Evolutionary conservation across 805 yeast genomes (phyloP).

Genomic region (Starmerella floricola): DNA sequence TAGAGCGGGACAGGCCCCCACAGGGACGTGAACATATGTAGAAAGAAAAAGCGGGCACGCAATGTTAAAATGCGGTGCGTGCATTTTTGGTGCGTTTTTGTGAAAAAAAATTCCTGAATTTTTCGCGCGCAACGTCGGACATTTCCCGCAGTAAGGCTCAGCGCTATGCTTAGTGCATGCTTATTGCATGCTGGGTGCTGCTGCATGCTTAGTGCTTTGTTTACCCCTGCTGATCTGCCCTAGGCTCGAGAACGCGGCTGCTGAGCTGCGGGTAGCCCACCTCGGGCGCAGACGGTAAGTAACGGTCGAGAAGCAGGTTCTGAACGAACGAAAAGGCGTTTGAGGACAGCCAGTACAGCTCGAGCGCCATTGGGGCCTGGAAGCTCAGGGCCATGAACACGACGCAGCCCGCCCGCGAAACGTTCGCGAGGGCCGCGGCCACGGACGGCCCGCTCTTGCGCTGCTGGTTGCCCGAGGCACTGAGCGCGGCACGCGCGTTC

Average conservation of each 20-base stretch:
- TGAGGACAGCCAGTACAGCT: slow-evolving; percentile 84
- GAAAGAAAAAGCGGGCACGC: no score
- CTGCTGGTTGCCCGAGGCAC: slow-evolving; percentile 16
- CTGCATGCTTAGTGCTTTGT: no score
- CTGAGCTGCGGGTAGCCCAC: slow-evolving; percentile 27
- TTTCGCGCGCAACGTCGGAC: no score
- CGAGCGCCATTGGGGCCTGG: slow-evolving; percentile 74
- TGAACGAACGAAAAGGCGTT: slow-evolving; percentile 66
- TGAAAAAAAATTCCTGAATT: no score
- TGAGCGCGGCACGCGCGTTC: slow-evolving; percentile 47
- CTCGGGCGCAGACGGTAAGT: slow-evolving; percentile 46
- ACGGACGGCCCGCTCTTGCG: slow-evolving; percentile 22
- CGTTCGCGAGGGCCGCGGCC: slow-evolving; percentile 39
- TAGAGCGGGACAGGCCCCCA: no score
- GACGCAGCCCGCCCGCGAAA: slow-evolving; percentile 63
- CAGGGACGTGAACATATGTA: no score
- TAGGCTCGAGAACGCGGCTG: background rate
- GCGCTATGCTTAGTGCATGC: no score
- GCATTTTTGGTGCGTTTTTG: no score
- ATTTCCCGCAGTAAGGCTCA: no score
- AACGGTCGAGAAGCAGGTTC: slow-evolving; percentile 54
- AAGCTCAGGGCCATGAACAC: slow-evolving; percentile 73
- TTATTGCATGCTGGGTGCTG: no score
- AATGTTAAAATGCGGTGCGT: no score
- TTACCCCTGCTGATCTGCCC: no score